Base-by-base conservation (phyloP, 176 grass and related monocot genomes). In the Eleusine coracana region DNA sequence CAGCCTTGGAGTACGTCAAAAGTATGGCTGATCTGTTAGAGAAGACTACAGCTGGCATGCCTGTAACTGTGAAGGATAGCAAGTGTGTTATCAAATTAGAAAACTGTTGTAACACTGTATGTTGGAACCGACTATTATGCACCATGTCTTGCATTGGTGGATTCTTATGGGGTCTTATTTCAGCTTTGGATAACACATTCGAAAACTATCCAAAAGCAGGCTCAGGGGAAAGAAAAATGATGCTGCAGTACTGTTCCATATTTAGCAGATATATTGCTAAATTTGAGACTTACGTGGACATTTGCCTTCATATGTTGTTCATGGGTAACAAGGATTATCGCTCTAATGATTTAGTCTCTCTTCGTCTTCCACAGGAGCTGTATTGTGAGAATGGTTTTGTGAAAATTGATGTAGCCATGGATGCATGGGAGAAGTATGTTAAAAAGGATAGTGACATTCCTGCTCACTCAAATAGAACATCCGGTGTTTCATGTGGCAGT, bases 91-190 rank as follows among this genome's bases (percentile, higher is more conserved):
- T 93, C 74, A 90, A 95, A 81, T 80, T 88, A 88, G 87, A 90
- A 84, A 52, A 75, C 72, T 95, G 74, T 70, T 64, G 85, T 83
- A 61, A 75, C 23, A 72, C 39, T 79, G 78, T 80, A 31, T 82
- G 76, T 61, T 88, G 89, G 89, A 76, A 90, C 45, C 88, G 70
- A 66, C 81, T 95, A 76, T 82, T 81, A 60, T 92, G 89, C 92
- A 74, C 82, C 10, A 69, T 98, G 49, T 96, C 93, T 92, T 98
- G 91, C 69, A 80, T 93, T 56, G 85, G 86, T 69, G 91, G 93
- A 77, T 98, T 95, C 81, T 84, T 98, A 61, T 90, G 93, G 96
- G 96, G 93, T 62, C 77, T 96, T 45, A 56, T 86, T 74, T 93
- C 85, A 73, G 76, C 87, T 65, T 66, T 90, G 85, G 86, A 93